Conservation (phyloP, 2,329 filamentous ascomycete genomes). For the Pestalotiopsis sp. region DNA sequence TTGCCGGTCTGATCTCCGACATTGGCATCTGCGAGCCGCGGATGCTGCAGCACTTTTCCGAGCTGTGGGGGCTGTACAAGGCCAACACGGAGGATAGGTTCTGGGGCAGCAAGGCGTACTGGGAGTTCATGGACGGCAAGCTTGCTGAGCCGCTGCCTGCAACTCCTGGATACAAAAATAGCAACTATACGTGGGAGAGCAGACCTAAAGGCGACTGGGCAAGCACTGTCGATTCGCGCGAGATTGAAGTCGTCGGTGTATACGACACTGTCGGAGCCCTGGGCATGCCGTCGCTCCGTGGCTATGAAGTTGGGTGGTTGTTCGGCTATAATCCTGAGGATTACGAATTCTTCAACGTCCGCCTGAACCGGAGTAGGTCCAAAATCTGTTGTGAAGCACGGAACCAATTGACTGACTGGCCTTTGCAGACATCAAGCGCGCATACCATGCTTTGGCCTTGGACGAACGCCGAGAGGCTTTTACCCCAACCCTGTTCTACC, state of each 20-base stretch:
- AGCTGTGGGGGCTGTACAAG: conserved; percentile 12
- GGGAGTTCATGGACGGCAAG: conserved; percentile 15
- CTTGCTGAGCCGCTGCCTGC: neutral
- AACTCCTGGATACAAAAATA: neutral
- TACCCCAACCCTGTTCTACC: conserved; percentile 54
- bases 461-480: conserved; percentile 46
- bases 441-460: conserved; percentile 40
- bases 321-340: conserved; percentile 19
- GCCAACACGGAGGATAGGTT: conserved; percentile 15
- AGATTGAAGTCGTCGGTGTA: conserved; percentile 32
- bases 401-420: neutral
- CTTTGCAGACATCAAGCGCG: conserved; percentile 32
- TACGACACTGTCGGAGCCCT: conserved; percentile 35
- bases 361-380: conserved; percentile 16
- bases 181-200: neutral
- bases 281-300: conserved; percentile 29
- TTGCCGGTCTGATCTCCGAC: conserved; percentile 38
- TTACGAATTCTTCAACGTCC: conserved; percentile 16
- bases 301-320: conserved; percentile 9
- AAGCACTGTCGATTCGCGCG: conserved; percentile 10
- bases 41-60: conserved; percentile 20
- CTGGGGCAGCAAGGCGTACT: conserved; percentile 8
- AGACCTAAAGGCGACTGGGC: conserved; percentile 5
- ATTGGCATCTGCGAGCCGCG: conserved; percentile 22
- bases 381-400: neutral